Evolutionary conservation across 139 green algal genomes (phyloP), one percentile per base, ranked within the genome.

Genomic region (Zygnema circumcarinatum): DNA sequence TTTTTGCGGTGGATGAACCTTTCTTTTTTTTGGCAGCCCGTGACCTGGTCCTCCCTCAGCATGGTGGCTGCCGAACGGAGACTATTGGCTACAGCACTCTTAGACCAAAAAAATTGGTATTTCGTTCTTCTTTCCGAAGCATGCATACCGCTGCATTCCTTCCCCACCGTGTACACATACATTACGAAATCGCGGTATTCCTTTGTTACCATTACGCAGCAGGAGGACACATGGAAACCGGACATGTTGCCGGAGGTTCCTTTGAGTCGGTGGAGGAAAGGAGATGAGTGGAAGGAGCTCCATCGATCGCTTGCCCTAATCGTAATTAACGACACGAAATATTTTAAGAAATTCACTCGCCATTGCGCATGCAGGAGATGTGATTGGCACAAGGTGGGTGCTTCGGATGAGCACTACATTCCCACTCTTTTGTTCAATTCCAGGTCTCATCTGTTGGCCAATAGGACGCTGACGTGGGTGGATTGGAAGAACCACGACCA

Each of bases 1-100:
- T 52, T 76, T 38, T 80, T 16, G 22, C 31, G 42, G 7, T 76
- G 3, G 74, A 3, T 83, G 3, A 67, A 3, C 69, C 76, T 83
- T 52, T 83, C 76, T 83, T 39, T 38, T 16, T 38, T 20, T 41
- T 78, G 69, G 16, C 16, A 62, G 47, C 7, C 7, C 16, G 47
- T 62, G 7, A 7, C 7, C 7, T 62, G 47, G 47, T 7, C 7
- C 7, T 16, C 7, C 16, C 47, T 16, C 7, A 62, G 47, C 16
- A 62, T 62, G 47, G 47, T 62, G 7, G 7, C 47, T 7, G 69
- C 69, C 7, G 69, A 78, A 78, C 3, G 16, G 16, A 7, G 35
- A 41, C 69, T 52, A n/a, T 11, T 41, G 3, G 69, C 47, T 25
- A 78, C 7, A 7, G 35, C 35, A n/a, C 11, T 41, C 3, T 20